phyloP scores from a whole-genome alignment of 2,329 filamentous ascomycete genomes.

The Neocatenulostroma microsporum region DNA sequence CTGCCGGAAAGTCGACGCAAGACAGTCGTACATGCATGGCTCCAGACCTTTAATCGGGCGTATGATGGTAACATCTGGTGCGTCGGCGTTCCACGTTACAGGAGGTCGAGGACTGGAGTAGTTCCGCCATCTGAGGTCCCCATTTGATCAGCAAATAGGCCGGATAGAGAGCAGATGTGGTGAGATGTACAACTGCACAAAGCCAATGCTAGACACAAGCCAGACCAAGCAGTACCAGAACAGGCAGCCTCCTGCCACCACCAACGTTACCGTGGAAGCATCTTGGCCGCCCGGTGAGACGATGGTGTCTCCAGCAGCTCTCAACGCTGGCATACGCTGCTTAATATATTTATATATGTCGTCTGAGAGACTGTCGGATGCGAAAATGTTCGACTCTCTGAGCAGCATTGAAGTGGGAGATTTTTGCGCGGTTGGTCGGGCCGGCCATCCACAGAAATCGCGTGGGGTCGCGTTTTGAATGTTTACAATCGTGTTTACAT shows the following conservation, averaged over 20 bases:
- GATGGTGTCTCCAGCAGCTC: slow-evolving; percentile 16
- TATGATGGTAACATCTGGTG: slow-evolving; percentile 82
- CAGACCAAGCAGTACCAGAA: slow-evolving; percentile 41
- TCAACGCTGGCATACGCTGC: slow-evolving; percentile 21
- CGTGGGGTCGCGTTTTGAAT: no score
- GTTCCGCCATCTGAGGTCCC: slow-evolving; percentile 44
- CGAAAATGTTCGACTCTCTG: no score
- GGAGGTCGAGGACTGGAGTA: slow-evolving; percentile 40
- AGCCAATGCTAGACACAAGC: slow-evolving; percentile 51
- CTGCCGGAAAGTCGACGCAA: slow-evolving; percentile 77
- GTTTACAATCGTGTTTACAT: no score
- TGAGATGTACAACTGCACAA: slow-evolving; percentile 49
- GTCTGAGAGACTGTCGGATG: no score
- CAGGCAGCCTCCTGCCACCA: slow-evolving; percentile 22
- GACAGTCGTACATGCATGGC: slow-evolving; percentile 82
- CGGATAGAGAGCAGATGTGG: slow-evolving; percentile 3
- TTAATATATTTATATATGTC: no score
- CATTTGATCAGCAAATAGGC: slow-evolving; percentile 5
- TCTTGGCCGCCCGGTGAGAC: slow-evolving; percentile 11
- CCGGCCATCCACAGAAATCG: no score
- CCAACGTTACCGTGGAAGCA: slow-evolving; percentile 17
- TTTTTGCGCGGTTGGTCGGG: no score
- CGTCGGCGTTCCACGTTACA: slow-evolving; percentile 30
- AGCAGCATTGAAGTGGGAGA: no score
- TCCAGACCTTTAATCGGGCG: slow-evolving; percentile 91